phyloP scores from a whole-genome alignment of 768 basidiomycete species.

The Lentinula boryana region DNA sequence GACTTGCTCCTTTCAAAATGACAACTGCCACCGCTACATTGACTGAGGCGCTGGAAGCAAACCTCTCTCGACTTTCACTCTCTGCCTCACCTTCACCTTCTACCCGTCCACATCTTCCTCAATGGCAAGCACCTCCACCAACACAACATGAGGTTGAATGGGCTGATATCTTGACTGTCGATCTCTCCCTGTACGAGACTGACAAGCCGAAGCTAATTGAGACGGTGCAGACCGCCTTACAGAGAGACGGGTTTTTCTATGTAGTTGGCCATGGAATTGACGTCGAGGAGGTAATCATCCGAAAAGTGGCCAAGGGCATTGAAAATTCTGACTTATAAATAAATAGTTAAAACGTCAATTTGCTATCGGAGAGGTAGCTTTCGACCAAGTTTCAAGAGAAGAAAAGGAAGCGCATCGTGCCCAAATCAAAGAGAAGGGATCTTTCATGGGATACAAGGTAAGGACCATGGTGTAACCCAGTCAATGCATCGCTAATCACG shows the following conservation, averaged over 20 bases:
- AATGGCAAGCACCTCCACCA: constrained; percentile 16
- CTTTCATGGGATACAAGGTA: constrained; percentile 29
- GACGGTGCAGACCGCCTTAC: constrained; percentile 22
- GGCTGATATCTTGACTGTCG: constrained; percentile 30
- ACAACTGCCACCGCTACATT: neutral
- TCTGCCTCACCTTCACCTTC: neutral
- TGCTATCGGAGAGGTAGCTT: constrained; percentile 23
- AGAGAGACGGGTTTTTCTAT: constrained; percentile 30
- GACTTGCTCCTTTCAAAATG: neutral
- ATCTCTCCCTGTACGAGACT: constrained; percentile 25
- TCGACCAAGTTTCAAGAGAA: constrained; percentile 22
- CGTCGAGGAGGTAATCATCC: constrained; percentile 15
- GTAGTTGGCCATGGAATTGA: constrained; percentile 25
- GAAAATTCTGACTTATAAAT: neutral
- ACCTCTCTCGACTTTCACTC: neutral
- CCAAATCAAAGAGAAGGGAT: constrained; percentile 27
- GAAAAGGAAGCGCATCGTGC: constrained; percentile 25
- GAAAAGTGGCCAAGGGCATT: neutral
- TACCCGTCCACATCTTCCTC: neutral
- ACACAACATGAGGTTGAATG: constrained; percentile 22
- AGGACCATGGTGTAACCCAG: neutral
- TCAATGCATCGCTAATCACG: neutral
- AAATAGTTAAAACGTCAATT: constrained; percentile 24
- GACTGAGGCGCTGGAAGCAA: neutral
- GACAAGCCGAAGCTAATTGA: constrained; percentile 19